These are phyloP conservation scores for Adiantum capillusveneris DNA, from an alignment of 75 land plant genomes.

Conservation along the genomic window DNA sequence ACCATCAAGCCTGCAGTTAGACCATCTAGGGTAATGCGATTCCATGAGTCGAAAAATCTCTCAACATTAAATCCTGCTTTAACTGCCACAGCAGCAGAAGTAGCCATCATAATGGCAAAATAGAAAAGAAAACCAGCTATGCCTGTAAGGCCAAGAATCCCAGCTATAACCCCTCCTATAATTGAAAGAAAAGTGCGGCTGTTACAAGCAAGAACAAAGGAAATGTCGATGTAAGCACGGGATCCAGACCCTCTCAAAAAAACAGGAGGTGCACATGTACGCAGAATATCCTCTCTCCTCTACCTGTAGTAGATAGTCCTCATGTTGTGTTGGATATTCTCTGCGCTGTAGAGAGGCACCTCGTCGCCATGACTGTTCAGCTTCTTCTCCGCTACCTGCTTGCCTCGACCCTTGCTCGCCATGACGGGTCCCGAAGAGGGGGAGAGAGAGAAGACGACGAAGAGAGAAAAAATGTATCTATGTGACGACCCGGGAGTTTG, in stretches of 20 bases:
- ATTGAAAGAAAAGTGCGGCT: conserved; percentile 95
- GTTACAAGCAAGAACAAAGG: conserved; percentile 8
- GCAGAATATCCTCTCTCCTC: neutral
- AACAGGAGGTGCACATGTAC: neutral
- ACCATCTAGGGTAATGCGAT: conserved; percentile 69
- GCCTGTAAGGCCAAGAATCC: conserved; percentile 85
- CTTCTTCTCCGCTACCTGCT: conserved; percentile 33
- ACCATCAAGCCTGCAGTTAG: conserved; percentile 80
- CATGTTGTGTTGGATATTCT: conserved; percentile 75
- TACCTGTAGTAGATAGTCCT: conserved; percentile 71
- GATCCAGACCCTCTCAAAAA: neutral
- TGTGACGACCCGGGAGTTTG: too few species aligned
- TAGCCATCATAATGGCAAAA: conserved; percentile 67
- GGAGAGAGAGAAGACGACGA: too few species aligned
- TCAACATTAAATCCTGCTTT: conserved; percentile 60
- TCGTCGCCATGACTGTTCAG: conserved; percentile 29
- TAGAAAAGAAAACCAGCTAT: conserved; percentile 75
- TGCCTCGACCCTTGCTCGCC: neutral
- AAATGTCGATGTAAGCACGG: neutral
- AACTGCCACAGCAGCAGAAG: conserved; percentile 60
- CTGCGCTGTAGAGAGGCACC: conserved; percentile 53
- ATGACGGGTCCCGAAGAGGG: too few species aligned
- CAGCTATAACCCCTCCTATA: conserved; percentile 86
- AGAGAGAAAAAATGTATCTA: too few species aligned
- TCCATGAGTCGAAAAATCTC: conserved; percentile 76